Base-by-base conservation (phyloP, 192 early-diverging fungal genomes). In the Backusella westeae region DNA sequence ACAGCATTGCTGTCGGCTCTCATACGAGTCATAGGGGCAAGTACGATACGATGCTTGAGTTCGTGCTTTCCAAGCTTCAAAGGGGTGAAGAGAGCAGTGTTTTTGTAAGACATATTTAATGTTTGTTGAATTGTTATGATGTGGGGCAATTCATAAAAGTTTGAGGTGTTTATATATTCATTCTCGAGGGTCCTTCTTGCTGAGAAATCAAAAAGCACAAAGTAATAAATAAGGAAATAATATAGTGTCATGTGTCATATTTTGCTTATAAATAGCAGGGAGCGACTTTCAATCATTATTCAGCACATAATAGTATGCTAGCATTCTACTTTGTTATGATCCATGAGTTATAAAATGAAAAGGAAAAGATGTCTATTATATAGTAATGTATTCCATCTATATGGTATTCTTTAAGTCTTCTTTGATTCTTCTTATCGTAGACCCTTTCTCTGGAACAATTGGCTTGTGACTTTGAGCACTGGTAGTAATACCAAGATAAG, bases 1-100 rank as follows among this genome's bases (percentile, higher is more conserved):
- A 42, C 59, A 38, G 34, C 36, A 23, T 74, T 12, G 1, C 42
- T 7, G 15, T 10, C 14, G 34, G n/a, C 34, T 23, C 78, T 69
- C 2, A 75, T 6, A n/a, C 78, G 74, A 19, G 78, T 80, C 23
- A 75, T 12, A 38, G 78, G 78, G 29, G 74, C 34, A 14, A 75
- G 21, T 19, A 66, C 78, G 0, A 80, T 44, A 32, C 78, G 78
- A 39, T 80, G 78, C 21, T 49, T 63, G 21, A 80, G 29, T 4
- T 38, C 38, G 12, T 34, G 0, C 6, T 67, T 71, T 14, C 79
- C 79, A 32, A 76, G 14, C 5, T 72, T 71, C 29, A 76, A 49
- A 53, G 79, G 75, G 17, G 42, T 17, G 65, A 80, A 80, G 0
- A 80, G 52, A 56, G 69, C 63, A 21, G 76, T 0, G 19, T 49